Base-by-base conservation (phyloP, 2,329 filamentous ascomycete species). In the Leptodontidium sp. region DNA sequence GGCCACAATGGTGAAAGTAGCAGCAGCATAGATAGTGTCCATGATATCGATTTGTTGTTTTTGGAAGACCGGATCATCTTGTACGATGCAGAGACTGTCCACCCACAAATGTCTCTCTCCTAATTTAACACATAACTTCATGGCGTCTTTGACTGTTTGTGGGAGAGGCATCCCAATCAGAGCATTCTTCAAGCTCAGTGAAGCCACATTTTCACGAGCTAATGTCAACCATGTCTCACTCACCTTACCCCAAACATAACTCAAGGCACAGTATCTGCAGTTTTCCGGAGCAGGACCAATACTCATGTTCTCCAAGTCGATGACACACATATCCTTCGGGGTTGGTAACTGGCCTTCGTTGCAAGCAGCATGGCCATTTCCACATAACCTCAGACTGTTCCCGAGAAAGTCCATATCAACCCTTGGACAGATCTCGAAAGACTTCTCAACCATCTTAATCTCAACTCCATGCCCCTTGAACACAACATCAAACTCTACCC, bases 221-320 rank as follows among this genome's bases (percentile, higher is more conserved):
- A 64, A 24, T 26, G 61, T 59, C 4, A 59, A 55, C 66, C 53
- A 64, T 9, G 58, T 43, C 40, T 61, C 52, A 12, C 32, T 64
- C 1, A 61, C 29, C 32, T 64, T 61, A 12, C 66, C 66, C 66
- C 66, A 68, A 40, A 68, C 66, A 47, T 68, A 68, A 21, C 61
- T 68, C 38, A 64, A 57, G 26, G 61, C 66, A 29, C 52, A 53
- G 38, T 67, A 67, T 50, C 66, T 59, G 53, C 66, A 68, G 21
- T 26, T 9, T n/a, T 64, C 21, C 8, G 59, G 59, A 32, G 65
- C 65, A 38, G 50, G 50, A 4, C 2, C 26, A 49, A 63, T 58
- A 21, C 52, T 63, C 58, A 67, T 67, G 2, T 6, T 64, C 9
- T 57, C 24, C 32, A 67, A 35, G 29, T 67, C 58, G 21, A 63